Base-by-base conservation (phyloP, 768 basidiomycete genomes). In the Nidularia pulvinata region DNA sequence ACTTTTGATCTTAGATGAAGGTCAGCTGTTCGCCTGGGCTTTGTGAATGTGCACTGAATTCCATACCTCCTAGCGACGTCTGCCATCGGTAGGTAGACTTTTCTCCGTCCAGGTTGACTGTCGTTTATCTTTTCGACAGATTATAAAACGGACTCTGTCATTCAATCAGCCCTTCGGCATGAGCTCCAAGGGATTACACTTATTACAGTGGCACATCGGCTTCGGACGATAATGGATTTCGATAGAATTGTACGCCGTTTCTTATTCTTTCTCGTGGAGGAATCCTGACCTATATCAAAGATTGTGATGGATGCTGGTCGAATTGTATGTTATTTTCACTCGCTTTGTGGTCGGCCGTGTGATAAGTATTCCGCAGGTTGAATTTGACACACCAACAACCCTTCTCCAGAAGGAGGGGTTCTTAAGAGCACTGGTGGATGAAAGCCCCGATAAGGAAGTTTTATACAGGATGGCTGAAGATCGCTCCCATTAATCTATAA, bases 161-260 rank as follows among this genome's bases (percentile, higher is more conserved):
- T 89, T 50, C 87, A 89, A 61, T 70, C 77, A 25, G 83, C 86
- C 1, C 82, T 89, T 52, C 74, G 86, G 14, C 73, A 79, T 52
- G 84, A 86, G 59, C 81, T 88, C 59, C 72, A 71, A 33, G 80
- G 80, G 51, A 70, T 84, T 7, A 83, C 82, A 6, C 59, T 86
- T 39, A 67, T 86, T 16, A 83, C 80, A 4, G 82, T 89, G 44
- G 88, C 88, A 6, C 87, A 88, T 69, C 71, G 84, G 37, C 64
- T 86, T 52, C 70, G 75, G 55, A 84, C 84, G 3, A 78, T 86
- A 50, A 82, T 84, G 39, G 82, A 89, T 65, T 79, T 86, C 54
- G 80, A 82, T 69, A 67, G 62, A 56, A 67, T 71, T 49, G 66
- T 71, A 49, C 54, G 60, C 11, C 47, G 43, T 47, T 9, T 9